Base-by-base conservation (phyloP, 2,329 filamentous ascomycete species). In the Lachnellula subtilissima region DNA sequence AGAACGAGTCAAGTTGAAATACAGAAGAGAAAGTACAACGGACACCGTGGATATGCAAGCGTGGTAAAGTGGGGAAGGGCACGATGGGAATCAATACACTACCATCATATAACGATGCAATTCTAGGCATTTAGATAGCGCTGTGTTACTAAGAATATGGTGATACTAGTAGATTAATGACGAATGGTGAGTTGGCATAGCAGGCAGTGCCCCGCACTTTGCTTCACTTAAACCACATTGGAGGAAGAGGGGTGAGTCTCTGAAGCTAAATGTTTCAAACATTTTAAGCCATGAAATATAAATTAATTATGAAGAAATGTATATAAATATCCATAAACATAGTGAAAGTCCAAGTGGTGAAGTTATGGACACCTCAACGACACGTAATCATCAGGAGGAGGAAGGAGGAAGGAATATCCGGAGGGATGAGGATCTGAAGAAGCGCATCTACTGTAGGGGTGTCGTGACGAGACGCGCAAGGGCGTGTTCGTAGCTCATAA, bases 141-240 rank as follows among this genome's bases (percentile, higher is more conserved):
- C 15, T 36, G 32, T 36, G 15, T 49, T 32, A 40, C 22, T 15
- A 42, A 25, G 14, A 22, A 19, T 12, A 5, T 25, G 35, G 37
- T 17, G n/a, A 14, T 40, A n/a, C 9, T 46, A 47, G 32, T 37
- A 37, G 32, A 28, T 37, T n/a, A 36, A 48, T 53, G 50, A 50
- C 17, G 37, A 53, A 50, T 56, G 50, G 54, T 52, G 42, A 39
- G 8, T 19, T 15, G 11, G 40, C 47, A 23, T 19, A 50, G 5
- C 7, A 54, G 28, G 23, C 53, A 32, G 28, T 32, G 28, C 9
- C 28, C 9, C 28, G 28, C 28, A 32, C 28, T 32, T 32, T 9
- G 28, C 28, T 32, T 32, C 28, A 32, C 28, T 32, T 2, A 11
- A 8, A 32, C 28, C 28, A 11, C 9, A 12, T 11, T 32, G 28